phyloP scores from a whole-genome alignment of 306 rosid species.

The Quercus variabilis region DNA sequence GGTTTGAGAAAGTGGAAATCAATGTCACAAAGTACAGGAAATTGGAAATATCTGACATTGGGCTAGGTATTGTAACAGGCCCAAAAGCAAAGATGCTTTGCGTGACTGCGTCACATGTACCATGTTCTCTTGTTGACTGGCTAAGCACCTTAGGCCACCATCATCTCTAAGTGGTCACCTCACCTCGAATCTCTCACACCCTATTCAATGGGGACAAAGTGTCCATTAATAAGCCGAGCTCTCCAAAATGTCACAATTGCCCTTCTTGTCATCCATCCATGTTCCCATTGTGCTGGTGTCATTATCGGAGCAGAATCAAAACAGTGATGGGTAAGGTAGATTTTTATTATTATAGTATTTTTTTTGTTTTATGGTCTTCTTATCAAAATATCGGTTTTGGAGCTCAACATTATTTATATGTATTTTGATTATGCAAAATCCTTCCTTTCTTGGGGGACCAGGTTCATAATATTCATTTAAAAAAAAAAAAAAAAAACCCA shows the following conservation, averaged over 20 bases:
- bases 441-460: too few relatives aligned
- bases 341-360: too few relatives aligned
- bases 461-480: too few relatives aligned
- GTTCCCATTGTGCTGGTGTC: neutral
- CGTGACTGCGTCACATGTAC: conserved; percentile 8
- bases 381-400: too few relatives aligned
- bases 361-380: too few relatives aligned
- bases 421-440: too few relatives aligned
- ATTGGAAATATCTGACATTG: neutral
- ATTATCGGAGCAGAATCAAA: neutral
- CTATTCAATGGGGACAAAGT: conserved; percentile 6
- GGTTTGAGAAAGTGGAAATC: neutral
- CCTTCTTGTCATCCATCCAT: neutral
- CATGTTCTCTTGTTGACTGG: neutral
- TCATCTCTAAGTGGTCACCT: neutral
- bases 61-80: neutral
- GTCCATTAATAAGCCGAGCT: conserved; percentile 7
- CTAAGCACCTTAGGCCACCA: neutral
- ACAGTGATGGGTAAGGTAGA: neutral
- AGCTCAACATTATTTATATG: too few relatives aligned
- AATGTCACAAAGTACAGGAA: neutral
- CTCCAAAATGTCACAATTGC: neutral
- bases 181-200: conserved; percentile 30
- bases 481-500: too few relatives aligned
- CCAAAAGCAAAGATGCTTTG: neutral